phyloP scores from a whole-genome alignment of 169 alveolate genomes.

The Eimeria mitis region DNA sequence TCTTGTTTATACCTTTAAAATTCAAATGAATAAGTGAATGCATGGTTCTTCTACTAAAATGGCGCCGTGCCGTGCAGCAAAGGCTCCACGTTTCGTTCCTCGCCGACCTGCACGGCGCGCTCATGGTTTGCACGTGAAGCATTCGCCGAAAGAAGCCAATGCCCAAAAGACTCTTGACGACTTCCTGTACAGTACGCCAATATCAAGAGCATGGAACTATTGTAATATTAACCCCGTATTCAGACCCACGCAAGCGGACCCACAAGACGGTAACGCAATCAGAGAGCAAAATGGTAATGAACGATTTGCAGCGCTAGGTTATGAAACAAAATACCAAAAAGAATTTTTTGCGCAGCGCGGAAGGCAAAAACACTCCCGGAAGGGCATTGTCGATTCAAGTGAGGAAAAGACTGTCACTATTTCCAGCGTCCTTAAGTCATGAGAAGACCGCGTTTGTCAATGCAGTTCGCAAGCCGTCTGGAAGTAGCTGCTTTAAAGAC shows the following conservation, averaged over 20 bases:
- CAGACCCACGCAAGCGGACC: slow-evolving; percentile 1
- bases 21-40: neutral
- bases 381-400: slow-evolving; percentile 28
- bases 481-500: neutral
- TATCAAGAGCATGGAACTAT: neutral
- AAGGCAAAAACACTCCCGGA: neutral
- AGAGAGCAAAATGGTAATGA: neutral
- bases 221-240: neutral
- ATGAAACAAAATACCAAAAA: neutral
- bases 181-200: neutral
- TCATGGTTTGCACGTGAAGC: neutral
- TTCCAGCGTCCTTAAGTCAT: neutral
- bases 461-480: slow-evolving; percentile 29
- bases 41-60: neutral
- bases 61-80: neutral
- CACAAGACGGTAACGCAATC: neutral
- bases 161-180: neutral
- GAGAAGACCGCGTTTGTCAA: neutral
- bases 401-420: neutral
- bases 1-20: neutral
- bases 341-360: neutral
- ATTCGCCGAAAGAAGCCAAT: neutral
- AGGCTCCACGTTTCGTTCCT: neutral
- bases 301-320: neutral
- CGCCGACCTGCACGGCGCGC: slow-evolving; percentile 5